Base-by-base conservation (phyloP, 2,329 filamentous ascomycete species). In the Phaeosphaeriaceae sp. region DNA sequence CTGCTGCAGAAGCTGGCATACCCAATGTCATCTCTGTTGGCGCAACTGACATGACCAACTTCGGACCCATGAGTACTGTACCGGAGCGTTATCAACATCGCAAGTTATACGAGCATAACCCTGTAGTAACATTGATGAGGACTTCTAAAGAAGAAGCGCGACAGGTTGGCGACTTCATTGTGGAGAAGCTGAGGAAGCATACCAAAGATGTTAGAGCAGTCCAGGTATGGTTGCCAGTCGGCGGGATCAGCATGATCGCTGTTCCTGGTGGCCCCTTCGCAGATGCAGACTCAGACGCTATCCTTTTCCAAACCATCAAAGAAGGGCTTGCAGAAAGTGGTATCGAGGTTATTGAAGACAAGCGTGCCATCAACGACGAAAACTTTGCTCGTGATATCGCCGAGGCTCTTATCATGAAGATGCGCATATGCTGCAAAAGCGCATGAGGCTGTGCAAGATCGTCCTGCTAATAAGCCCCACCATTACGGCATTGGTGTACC, bases 71-170 rank as follows among this genome's bases (percentile, higher is more conserved):
- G 33, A 64, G 68, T 0, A 83, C 78, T 0, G 77, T 88, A 0
- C 87, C 87, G 0, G 76, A 81, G 43, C 75, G 75, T 40, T 87
- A 83, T 55, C 62, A 66, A 3, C 61, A 69, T 2, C 75, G 85
- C 23, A 76, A 76, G 16, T 67, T 88, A n/a, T 79, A 82, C 57
- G 81, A 84, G 61, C 87, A 90, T 63, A 90, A 89, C 61, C 79
- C 84, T 0, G 78, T 79, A 0, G 82, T 89, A 0, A 90, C 87
- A 0, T 62, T 90, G 26, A 83, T 90, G 79, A 74, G 87, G 17
- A 86, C 87, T 0, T 84, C 77, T 0, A 60, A 69, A n/a, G 76
- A 81, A 1, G 87, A 90, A 62, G 83, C 81, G 52, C 57, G 48
- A 18, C 64, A 74, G 35, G 77, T 89, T n/a, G 86, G 82, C 1